Conservation (phyloP, 768 basidiomycete species). For the Chalciporus sphaerocephalus region DNA sequence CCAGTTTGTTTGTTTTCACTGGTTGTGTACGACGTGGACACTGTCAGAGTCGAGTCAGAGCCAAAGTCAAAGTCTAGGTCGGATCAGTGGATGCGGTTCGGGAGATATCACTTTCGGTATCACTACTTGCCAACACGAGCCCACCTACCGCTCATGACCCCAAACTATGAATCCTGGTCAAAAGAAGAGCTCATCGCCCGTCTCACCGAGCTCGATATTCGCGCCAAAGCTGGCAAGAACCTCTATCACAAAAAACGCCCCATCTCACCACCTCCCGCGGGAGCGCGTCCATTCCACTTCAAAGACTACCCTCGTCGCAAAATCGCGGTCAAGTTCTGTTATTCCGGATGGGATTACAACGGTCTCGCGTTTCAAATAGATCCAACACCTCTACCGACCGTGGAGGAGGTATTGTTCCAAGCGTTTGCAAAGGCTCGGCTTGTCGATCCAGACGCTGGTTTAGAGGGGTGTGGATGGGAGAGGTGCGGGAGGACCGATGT, state of each 20-base stretch:
- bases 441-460: conserved; percentile 66
- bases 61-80: background rate
- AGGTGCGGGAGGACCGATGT: conserved; percentile 92
- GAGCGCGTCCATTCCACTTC: conserved; percentile 56
- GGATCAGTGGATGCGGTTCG: conserved; percentile 27
- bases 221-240: conserved; percentile 16
- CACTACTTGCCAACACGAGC: conserved; percentile 28
- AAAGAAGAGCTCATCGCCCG: conserved; percentile 69
- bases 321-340: conserved; percentile 91
- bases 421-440: conserved; percentile 75
- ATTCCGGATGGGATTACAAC: conserved; percentile 88
- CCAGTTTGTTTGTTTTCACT: too few relatives aligned
- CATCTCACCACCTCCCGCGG: conserved; percentile 12
- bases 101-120: conserved; percentile 31
- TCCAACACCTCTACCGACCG: conserved; percentile 76
- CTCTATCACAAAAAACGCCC: conserved; percentile 14
- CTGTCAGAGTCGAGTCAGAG: too few relatives aligned
- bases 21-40: too few relatives aligned
- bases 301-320: conserved; percentile 70
- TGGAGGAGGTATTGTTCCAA: conserved; percentile 81
- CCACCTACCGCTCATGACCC: conserved; percentile 33
- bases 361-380: conserved; percentile 81
- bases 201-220: conserved; percentile 51
- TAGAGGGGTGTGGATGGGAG: conserved; percentile 87
- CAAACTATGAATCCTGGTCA: conserved; percentile 53